These are phyloP conservation scores for Middelhovenomyces tepae DNA, from an alignment of 805 yeast genomes.

Conservation along the genomic window DNA sequence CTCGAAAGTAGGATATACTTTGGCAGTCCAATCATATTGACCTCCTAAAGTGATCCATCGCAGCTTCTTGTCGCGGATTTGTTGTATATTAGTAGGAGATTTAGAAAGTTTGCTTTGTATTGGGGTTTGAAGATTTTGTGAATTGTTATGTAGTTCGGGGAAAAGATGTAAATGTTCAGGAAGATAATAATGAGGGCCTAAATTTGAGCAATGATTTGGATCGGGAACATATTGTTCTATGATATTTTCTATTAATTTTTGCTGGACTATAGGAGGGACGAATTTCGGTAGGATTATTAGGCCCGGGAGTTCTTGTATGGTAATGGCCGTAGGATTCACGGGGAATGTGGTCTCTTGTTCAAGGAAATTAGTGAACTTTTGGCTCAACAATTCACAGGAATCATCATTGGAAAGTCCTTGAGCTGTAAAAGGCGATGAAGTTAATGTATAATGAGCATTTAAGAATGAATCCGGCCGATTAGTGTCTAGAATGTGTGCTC, in stretches of 20 bases:
- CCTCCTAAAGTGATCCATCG: conserved; percentile 42
- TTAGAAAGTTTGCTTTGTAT: conserved; percentile 12
- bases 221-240: conserved; percentile 26
- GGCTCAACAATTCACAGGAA: background rate
- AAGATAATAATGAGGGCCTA: conserved; percentile 26
- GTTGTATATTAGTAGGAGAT: conserved; percentile 11
- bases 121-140: background rate
- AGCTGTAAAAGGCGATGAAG: background rate
- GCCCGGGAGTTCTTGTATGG: conserved; percentile 28
- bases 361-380: conserved; percentile 1
- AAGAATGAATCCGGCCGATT: conserved; percentile 3
- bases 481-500: conserved; percentile 3
- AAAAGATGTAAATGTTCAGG: conserved; percentile 27
- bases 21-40: conserved; percentile 37
- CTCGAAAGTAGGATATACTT: conserved; percentile 32
- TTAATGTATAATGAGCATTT: conserved; percentile 5
- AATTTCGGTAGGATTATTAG: conserved; percentile 21
- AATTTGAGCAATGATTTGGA: conserved; percentile 28
- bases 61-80: conserved; percentile 23
- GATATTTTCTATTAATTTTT: conserved; percentile 22
- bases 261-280: conserved; percentile 23
- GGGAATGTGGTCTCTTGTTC: conserved; percentile 3
- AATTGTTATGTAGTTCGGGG: conserved; percentile 5
- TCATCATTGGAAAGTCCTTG: background rate
- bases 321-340: conserved; percentile 9